Evolutionary conservation across 257 asterid genomes (phyloP).

Genomic region (Salvia hispanica): DNA sequence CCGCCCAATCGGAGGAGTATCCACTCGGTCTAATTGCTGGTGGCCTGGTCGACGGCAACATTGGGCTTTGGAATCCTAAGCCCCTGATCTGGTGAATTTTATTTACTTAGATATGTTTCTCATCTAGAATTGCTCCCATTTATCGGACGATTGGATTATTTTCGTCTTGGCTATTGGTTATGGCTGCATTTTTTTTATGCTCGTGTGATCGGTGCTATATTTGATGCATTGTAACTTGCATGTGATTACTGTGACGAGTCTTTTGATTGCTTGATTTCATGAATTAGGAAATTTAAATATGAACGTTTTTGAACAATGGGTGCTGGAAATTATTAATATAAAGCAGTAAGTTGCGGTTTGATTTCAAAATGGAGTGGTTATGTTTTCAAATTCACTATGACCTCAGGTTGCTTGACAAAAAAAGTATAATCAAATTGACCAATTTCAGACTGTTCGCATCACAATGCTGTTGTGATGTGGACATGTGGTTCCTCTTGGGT

Average conservation of each 20-base stretch:
- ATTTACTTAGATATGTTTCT: slow-evolving; percentile 19
- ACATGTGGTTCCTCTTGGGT: slow-evolving; percentile 12
- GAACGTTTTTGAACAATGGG: not conserved
- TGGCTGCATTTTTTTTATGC: slow-evolving; percentile 25
- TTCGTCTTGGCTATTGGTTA: slow-evolving; percentile 20
- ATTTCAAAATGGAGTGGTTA: slow-evolving; percentile 14
- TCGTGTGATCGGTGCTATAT: slow-evolving; percentile 17
- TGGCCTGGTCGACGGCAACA: slow-evolving; percentile 92
- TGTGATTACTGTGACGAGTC: slow-evolving; percentile 1
- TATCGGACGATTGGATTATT: not conserved
- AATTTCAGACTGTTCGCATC: not conserved
- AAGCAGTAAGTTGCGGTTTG: slow-evolving; percentile 15
- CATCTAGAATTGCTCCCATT: slow-evolving; percentile 9
- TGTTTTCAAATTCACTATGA: not conserved
- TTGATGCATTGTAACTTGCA: slow-evolving; percentile 13
- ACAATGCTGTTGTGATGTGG: not conserved
- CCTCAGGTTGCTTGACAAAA: slow-evolving; percentile 17
- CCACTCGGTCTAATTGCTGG: slow-evolving; percentile 87
- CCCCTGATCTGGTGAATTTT: slow-evolving; percentile 67
- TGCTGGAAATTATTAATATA: not conserved
- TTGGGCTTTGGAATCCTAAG: slow-evolving; percentile 95
- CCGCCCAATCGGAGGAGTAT: slow-evolving; percentile 66
- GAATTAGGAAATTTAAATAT: not conserved
- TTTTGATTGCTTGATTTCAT: slow-evolving; percentile 6
- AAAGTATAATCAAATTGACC: slow-evolving; percentile 5